Evolutionary conservation across 495 filamentous ascomycete genomes (phyloP), one percentile per base, ranked within the genome.

Genomic region (Margaritispora aquatica): DNA sequence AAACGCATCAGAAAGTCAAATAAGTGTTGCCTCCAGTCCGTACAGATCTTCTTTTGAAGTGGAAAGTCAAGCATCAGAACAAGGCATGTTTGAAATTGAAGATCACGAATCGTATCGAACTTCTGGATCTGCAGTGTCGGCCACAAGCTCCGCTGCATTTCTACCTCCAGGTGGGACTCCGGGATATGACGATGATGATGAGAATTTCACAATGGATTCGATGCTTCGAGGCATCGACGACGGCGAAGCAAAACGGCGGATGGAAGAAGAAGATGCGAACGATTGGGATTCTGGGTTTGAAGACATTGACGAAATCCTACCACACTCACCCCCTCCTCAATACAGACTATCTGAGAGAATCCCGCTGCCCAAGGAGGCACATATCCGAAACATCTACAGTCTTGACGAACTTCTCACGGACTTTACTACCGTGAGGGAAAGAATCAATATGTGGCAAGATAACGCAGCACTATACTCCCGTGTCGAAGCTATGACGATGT

Each of bases 401-500:
- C 36, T 46, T 5, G 19, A 7, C 17, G 11, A 3, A 44, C 22
- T 65, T 0, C 29, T 59, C 15, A 56, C 51, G 2, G 51, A 62
- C 29, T 65, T 62, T 34, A 56, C n/a, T n/a, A 41, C 63, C 20
- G 31, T 41, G 8, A 58, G 63, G 27, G 55, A 62, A 29, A 44
- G 63, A 22, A 44, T 66, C 15, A 57, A 62, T 24, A 63, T 58
- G 26, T 66, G 63, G 60, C 23, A 61, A 7, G 17, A 54, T 26
- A 29, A 61, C 27, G 54, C 15, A 2, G 19, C 50, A 0, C 38
- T 64, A 1, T 7, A 36, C 13, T 64, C 62, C n/a, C 58, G 41
- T 11, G 26, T 50, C 23, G 55, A 65, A 54, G 58, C 34, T 26
- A 31, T 49, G 22, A 52, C 46, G 21, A 9, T 58, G 1, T 55